phyloP scores from a whole-genome alignment of 768 basidiomycete species.

The Mycena polygramma region DNA sequence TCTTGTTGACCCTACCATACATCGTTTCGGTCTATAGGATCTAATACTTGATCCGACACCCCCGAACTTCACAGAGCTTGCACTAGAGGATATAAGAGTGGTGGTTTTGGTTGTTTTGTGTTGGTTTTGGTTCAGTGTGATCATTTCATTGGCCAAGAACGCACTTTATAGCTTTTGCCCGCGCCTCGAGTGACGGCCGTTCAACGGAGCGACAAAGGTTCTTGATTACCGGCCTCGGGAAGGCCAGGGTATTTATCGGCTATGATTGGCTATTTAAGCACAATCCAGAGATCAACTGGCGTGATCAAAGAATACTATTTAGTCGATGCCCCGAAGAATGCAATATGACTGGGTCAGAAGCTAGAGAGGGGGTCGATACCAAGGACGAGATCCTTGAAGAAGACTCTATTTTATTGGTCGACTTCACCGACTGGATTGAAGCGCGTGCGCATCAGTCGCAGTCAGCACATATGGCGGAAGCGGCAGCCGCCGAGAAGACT shows the following conservation, averaged over 20 bases:
- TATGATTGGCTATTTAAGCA: constrained; percentile 41
- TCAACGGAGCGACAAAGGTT: constrained; percentile 37
- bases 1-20: too few species aligned
- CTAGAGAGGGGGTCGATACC: not conserved
- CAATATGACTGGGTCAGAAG: constrained; percentile 9
- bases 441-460: constrained; percentile 1
- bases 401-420: constrained; percentile 13
- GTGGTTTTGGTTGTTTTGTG: too few species aligned
- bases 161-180: too few species aligned
- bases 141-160: too few species aligned
- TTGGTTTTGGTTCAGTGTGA: too few species aligned
- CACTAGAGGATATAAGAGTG: too few species aligned
- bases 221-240: constrained; percentile 42
- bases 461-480: constrained; percentile 21
- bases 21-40: too few species aligned
- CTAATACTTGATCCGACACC: too few species aligned
- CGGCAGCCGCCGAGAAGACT: not conserved
- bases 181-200: too few species aligned
- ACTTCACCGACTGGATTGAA: constrained; percentile 7
- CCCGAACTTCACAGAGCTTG: too few species aligned
- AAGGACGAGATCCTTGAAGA: constrained; percentile 14
- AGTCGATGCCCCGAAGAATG: constrained; percentile 29
- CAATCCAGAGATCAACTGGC: constrained; percentile 40
- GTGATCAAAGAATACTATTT: constrained; percentile 30
- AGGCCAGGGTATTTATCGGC: constrained; percentile 36